Percentiles rank a stretch among this genome's conserved stretches.
These are phyloP conservation scores for Filobasidium floriforme DNA, from an alignment of 768 basidiomycete species.

Conservation along the genomic window DNA sequence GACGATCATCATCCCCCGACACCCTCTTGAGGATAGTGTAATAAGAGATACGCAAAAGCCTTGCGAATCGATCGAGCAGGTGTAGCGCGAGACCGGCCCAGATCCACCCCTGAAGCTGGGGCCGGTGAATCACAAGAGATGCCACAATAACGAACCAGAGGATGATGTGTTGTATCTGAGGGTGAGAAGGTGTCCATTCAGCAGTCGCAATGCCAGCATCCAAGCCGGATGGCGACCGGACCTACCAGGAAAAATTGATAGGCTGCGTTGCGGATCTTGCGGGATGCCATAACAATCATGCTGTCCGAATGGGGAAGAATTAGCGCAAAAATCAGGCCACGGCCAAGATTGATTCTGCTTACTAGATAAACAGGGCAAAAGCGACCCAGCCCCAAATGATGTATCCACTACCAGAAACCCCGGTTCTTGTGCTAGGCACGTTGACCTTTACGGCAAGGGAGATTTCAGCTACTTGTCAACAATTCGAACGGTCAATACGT, in stretches of 20 bases:
- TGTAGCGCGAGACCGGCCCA: slow-evolving; percentile 24
- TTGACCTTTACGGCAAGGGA: neutral
- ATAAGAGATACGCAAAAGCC: slow-evolving; percentile 17
- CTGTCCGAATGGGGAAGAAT: neutral
- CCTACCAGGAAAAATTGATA: slow-evolving; percentile 22
- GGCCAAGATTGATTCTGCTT: neutral
- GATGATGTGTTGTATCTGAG: slow-evolving; percentile 17
- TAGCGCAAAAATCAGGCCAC: neutral
- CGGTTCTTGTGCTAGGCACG: slow-evolving; percentile 12
- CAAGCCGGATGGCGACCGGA: neutral
- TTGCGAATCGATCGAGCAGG: slow-evolving; percentile 15
- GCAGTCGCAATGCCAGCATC: neutral
- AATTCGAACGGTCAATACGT: neutral
- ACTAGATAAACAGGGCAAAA: slow-evolving; percentile 22
- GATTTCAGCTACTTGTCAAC: neutral
- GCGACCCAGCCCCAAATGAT: slow-evolving; percentile 25
- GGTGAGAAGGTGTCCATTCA: neutral
- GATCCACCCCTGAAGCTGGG: slow-evolving; percentile 24
- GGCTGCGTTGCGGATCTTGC: slow-evolving; percentile 16
- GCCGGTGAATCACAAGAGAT: slow-evolving; percentile 21
- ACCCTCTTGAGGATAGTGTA: slow-evolving; percentile 13
- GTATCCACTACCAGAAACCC: slow-evolving; percentile 4
- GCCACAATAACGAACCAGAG: slow-evolving; percentile 24
- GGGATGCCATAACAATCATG: slow-evolving; percentile 21
- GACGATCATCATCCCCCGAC: slow-evolving; percentile 9